Base-by-base conservation (phyloP, 1,284 basidiomycete species). In the Phylloboletellus chloephorus region DNA sequence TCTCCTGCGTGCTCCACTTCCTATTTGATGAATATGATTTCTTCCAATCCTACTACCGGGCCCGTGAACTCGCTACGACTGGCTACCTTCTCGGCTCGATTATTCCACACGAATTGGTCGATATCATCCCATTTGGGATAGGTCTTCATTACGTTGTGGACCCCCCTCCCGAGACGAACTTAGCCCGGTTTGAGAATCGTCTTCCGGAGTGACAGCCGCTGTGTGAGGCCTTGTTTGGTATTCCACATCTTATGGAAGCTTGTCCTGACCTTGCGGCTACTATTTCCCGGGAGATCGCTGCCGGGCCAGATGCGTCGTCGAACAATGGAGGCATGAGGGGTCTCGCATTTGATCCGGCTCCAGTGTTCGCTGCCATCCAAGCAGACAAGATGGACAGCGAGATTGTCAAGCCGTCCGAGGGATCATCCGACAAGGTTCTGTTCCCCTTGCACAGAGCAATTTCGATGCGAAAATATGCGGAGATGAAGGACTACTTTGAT, bases 1-100 rank as follows among this genome's bases (percentile, higher is more conserved):
- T 98, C 61, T 96, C 94, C 10, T 98, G 94, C 76, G 95, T 97
- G 79, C 82, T 98, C 38, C 94, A 98, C 69, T 96, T 97, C 69
- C 79, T 99, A 40, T 98, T 99, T 66, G 96, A 98, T 78, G 96
- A 99, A 71, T 97, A 97, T 79, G 93, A 94, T 60, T 98, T 97
- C 73, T 97, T 98, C 79, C 91, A 96, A 61, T 88, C 89, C 38
- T 92, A 78, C 61, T 95, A 99, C 59, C 96, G 95, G 11, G 76
- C 88, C 21, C 88, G 92, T 48, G 93, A 98, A 68, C 76, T 98
- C 34, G 82, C 85, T 31, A 93, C 98, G 82, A 98, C 96, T 1
- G 96, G 90, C 35, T 88, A 92, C 56, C 78, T 99, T 24, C 98
- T 98, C 55, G 96, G 96, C 30, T 93, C 92, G 16, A 78, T 99